Conservation (phyloP, 495 filamentous ascomycete species). For the Neurospora sp. region DNA sequence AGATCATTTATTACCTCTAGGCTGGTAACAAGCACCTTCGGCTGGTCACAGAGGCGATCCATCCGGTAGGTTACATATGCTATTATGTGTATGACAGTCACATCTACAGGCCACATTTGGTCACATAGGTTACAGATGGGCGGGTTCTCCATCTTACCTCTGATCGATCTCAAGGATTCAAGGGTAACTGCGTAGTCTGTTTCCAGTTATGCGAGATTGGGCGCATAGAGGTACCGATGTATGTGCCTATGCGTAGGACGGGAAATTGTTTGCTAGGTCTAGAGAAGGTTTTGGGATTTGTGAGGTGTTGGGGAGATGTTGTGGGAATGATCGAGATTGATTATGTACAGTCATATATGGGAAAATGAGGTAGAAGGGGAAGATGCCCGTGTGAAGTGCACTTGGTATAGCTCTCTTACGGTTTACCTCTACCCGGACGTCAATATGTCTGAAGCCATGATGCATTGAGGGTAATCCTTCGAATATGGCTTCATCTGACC, state of each 20-base stretch:
- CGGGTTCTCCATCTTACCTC: neutral
- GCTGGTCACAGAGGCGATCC: neutral
- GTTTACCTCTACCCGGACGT: too few relatives aligned
- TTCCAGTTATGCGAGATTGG: neutral
- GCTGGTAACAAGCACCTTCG: too few relatives aligned
- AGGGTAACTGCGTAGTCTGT: neutral
- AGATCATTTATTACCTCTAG: neutral
- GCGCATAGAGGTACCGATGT: neutral
- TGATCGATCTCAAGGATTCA: neutral
- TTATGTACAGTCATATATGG: neutral
- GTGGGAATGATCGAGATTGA: neutral
- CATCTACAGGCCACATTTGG: neutral
- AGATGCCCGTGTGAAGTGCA: too few relatives aligned
- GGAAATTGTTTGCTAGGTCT: neutral
- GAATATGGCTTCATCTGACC: neutral
- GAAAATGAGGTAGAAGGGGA: neutral
- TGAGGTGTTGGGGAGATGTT: too few relatives aligned
- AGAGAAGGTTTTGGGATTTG: neutral
- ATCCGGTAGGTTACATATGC: neutral
- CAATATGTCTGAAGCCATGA: too few relatives aligned
- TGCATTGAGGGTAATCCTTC: neutral
- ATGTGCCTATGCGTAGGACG: neutral
- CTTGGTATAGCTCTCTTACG: too few relatives aligned
- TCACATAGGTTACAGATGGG: neutral
- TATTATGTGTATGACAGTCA: neutral